A percentile compares a stretch with the other conserved stretches of the same genome.
These are phyloP conservation scores for Sclerotinia trifoliorum DNA, from an alignment of 2,329 filamentous ascomycete species.

Conservation along the genomic window DNA sequence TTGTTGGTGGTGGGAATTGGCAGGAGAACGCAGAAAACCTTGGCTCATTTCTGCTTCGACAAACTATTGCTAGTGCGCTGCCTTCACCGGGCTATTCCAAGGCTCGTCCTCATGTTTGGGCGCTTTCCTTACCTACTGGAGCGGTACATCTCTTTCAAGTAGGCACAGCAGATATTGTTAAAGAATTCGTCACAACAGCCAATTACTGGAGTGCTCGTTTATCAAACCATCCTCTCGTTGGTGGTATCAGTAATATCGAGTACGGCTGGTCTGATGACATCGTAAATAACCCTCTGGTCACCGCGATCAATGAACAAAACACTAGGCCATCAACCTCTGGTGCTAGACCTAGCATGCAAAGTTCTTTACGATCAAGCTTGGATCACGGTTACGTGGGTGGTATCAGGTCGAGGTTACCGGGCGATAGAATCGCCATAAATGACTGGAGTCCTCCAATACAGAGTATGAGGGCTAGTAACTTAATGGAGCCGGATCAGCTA, in stretches of 20 bases:
- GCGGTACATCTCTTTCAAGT: slow-evolving; percentile 98
- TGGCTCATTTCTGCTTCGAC: slow-evolving; percentile 81
- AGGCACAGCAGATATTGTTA: slow-evolving; percentile 89
- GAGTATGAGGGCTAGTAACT: slow-evolving; percentile 79
- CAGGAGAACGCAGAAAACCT: slow-evolving; percentile 92
- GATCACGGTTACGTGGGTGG: slow-evolving; percentile 44
- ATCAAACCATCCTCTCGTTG: slow-evolving; percentile 88
- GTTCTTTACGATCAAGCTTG: slow-evolving; percentile 59
- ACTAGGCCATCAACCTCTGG: slow-evolving; percentile 36
- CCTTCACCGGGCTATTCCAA: slow-evolving; percentile 93
- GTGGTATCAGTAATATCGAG: slow-evolving; percentile 94
- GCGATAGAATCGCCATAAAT: slow-evolving; percentile 78
- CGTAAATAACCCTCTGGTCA: slow-evolving; percentile 53
- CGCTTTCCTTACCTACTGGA: slow-evolving; percentile 84
- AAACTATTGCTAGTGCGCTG: slow-evolving; percentile 86
- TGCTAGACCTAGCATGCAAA: slow-evolving; percentile 48
- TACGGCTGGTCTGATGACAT: slow-evolving; percentile 93
- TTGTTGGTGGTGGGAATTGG: slow-evolving; percentile 96
- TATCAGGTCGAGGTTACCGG: slow-evolving; percentile 63
- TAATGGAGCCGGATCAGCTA: slow-evolving; percentile 79
- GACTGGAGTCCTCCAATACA: slow-evolving; percentile 90
- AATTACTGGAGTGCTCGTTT: slow-evolving; percentile 98
- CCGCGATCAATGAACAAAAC: slow-evolving; percentile 51
- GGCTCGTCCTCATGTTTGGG: slow-evolving; percentile 87
- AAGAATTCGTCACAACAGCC: slow-evolving; percentile 88